Conservation (phyloP, 2,329 filamentous ascomycete species). For the Tolypocladium amazonense region DNA sequence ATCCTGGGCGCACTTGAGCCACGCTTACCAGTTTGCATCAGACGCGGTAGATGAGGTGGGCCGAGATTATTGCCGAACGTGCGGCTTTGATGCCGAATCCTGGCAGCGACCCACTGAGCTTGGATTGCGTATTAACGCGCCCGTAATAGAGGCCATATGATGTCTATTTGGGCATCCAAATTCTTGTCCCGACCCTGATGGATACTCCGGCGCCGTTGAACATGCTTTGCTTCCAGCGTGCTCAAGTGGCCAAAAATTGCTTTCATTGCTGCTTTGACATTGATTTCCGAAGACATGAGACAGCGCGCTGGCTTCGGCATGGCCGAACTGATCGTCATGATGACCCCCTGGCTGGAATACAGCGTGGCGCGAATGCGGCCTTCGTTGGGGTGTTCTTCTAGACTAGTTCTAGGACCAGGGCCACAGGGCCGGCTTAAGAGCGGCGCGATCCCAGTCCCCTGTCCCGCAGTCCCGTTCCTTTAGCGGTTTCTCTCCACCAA, state of each 20-base stretch:
- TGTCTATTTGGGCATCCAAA: too few species aligned
- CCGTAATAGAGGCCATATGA: neutral
- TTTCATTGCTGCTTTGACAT: too few species aligned
- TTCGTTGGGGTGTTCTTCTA: neutral
- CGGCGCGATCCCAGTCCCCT: neutral
- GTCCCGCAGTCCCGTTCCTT: neutral
- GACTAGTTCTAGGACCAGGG: neutral
- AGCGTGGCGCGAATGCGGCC: neutral
- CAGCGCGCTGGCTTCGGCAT: neutral
- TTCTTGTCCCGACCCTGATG: too few species aligned
- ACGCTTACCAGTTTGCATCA: neutral
- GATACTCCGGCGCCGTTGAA: too few species aligned
- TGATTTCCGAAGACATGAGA: neutral
- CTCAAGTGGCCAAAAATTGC: too few species aligned
- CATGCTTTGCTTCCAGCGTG: too few species aligned
- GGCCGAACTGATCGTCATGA: neutral
- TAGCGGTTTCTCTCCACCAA: neutral
- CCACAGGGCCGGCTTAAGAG: neutral
- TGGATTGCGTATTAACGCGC: neutral
- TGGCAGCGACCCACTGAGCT: neutral
- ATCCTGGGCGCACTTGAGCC: neutral
- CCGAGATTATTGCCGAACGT: neutral
- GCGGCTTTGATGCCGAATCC: neutral
- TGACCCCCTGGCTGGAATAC: neutral
- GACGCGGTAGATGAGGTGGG: neutral